phyloP scores from a whole-genome alignment of 805 yeast genomes.

The Scheffersomyces amazonensis region DNA sequence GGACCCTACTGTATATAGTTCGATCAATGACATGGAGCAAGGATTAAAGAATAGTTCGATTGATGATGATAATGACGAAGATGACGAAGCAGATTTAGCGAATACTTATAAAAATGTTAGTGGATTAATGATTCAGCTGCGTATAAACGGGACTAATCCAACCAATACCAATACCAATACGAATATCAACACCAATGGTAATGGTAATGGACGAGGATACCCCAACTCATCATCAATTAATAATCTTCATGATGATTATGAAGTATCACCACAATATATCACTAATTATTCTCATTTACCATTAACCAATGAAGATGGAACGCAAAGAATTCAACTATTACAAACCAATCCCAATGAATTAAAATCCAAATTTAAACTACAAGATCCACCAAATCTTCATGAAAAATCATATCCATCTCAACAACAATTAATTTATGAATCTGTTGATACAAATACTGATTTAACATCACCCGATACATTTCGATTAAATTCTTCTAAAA shows the following conservation, averaged over 20 bases:
- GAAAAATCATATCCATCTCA: constrained; percentile 4
- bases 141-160: too few relatives aligned
- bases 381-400: constrained; percentile 9
- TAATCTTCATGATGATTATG: background rate
- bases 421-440: constrained; percentile 1
- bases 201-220: too few relatives aligned
- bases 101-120: background rate
- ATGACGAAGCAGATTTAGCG: background rate
- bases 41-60: background rate
- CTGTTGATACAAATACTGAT: background rate
- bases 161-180: too few relatives aligned
- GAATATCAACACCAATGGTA: too few relatives aligned
- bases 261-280: background rate
- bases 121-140: background rate
- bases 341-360: constrained; percentile 3
- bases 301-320: too few relatives aligned
- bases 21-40: background rate
- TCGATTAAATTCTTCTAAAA: background rate
- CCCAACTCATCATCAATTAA: too few relatives aligned
- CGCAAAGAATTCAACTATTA: constrained; percentile 6
- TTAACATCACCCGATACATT: background rate
- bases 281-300: too few relatives aligned
- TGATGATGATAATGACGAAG: background rate
- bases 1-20: background rate
- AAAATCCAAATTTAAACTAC: constrained; percentile 10